These are phyloP conservation scores for Saccharomyces mikatae DNA, from an alignment of 805 yeast genomes.

Conservation along the genomic window DNA sequence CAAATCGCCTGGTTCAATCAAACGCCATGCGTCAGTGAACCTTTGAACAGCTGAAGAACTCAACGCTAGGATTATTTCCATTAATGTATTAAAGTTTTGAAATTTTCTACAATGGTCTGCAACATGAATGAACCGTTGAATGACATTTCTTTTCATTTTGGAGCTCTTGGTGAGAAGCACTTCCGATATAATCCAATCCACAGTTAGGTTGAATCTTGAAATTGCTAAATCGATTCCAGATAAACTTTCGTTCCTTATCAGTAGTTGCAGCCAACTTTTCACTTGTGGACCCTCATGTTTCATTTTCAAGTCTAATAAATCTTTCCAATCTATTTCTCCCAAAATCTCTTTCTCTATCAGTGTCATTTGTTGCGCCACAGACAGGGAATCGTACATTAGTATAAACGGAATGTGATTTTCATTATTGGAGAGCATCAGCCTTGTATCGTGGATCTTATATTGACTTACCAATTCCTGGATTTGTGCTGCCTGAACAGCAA, in stretches of 20 bases:
- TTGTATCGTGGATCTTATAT: slow-evolving; percentile 23
- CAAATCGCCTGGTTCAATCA: slow-evolving; percentile 64
- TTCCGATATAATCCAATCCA: slow-evolving; percentile 89
- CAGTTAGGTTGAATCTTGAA: slow-evolving; percentile 78
- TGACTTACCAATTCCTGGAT: slow-evolving; percentile 19
- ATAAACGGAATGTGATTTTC: slow-evolving; percentile 75
- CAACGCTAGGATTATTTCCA: slow-evolving; percentile 80
- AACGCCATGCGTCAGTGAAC: slow-evolving; percentile 64
- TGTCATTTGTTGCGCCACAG: slow-evolving; percentile 75
- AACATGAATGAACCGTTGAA: slow-evolving; percentile 81
- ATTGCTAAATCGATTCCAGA: slow-evolving; percentile 80
- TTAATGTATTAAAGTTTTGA: slow-evolving; percentile 80
- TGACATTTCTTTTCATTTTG: slow-evolving; percentile 53
- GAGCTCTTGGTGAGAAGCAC: slow-evolving; percentile 59
- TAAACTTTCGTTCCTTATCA: slow-evolving; percentile 46
- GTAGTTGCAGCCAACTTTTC: slow-evolving; percentile 75
- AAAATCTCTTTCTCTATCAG: slow-evolving; percentile 78
- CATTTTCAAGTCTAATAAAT: slow-evolving; percentile 71
- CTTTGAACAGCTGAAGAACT: slow-evolving; percentile 55
- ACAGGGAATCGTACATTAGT: slow-evolving; percentile 57
- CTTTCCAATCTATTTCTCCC: slow-evolving; percentile 86
- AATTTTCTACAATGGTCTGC: slow-evolving; percentile 64
- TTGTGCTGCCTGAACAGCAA: slow-evolving; percentile 10
- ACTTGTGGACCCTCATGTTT: slow-evolving; percentile 56
- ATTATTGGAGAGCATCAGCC: slow-evolving; percentile 22